These are phyloP conservation scores for Serendipita sp. DNA, from an alignment of 768 basidiomycete genomes.

Conservation along the genomic window DNA sequence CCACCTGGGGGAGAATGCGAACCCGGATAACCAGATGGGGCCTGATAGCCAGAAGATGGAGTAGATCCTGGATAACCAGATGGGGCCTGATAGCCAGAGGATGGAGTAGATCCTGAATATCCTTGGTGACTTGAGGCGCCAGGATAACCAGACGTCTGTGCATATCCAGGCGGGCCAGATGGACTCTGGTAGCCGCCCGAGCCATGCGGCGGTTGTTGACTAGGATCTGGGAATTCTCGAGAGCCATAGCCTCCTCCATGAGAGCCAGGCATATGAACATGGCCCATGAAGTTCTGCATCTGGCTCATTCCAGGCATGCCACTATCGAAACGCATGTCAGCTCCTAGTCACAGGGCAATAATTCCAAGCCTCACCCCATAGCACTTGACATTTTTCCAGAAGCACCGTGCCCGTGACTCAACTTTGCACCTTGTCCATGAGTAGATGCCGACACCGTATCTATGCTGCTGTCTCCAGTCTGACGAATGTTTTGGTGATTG, in stretches of 20 bases:
- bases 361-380: not conserved
- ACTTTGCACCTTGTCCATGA: not conserved
- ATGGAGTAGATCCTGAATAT: not conserved
- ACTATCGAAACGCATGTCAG: not conserved
- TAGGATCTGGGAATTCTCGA: not conserved
- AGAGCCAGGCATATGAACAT: not conserved
- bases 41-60: not conserved
- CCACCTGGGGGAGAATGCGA: not conserved
- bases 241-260: not conserved
- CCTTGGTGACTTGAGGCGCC: not conserved
- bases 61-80: not conserved
- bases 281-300: not conserved
- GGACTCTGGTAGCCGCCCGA: not conserved
- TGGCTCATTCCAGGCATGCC: not conserved
- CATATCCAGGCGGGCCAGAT: not conserved
- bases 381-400: not conserved
- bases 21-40: not conserved
- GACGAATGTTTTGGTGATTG: slow-evolving; percentile 54
- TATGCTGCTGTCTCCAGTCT: slow-evolving; percentile 34
- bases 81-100: not conserved
- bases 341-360: too few species aligned
- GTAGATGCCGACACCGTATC: slow-evolving; percentile 15
- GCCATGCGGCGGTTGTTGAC: not conserved
- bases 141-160: not conserved
- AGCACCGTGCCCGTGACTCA: not conserved